Conservation (phyloP, 176 grass and related monocot genomes). For the Triticum turgidum region DNA sequence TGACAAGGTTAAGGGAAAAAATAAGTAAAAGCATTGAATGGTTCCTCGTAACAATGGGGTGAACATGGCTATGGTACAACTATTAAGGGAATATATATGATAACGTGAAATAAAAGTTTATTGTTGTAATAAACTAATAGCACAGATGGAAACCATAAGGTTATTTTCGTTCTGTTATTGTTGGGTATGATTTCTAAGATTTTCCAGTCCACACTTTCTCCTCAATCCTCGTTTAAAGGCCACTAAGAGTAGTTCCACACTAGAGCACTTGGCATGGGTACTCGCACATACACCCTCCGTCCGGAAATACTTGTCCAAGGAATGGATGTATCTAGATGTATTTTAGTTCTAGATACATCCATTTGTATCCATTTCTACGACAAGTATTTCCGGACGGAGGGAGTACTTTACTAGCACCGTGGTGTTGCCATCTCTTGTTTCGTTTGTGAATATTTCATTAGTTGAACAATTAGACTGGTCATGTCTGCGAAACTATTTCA, state of each 20-base stretch:
- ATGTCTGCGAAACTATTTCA: background rate
- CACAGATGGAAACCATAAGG: background rate
- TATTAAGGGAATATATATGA: background rate
- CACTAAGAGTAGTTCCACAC: background rate
- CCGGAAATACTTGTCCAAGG: no score
- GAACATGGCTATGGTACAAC: background rate
- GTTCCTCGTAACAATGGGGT: background rate
- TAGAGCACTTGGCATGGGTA: background rate
- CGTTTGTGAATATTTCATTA: background rate
- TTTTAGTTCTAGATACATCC: no score
- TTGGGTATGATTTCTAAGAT: background rate
- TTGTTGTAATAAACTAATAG: background rate
- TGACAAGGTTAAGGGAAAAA: background rate
- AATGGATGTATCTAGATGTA: no score
- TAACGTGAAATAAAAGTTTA: background rate
- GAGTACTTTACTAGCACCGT: background rate
- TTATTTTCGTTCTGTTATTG: background rate
- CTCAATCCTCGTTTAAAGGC: background rate
- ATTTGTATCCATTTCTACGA: no score
- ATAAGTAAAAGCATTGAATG: background rate
- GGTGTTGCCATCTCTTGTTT: background rate
- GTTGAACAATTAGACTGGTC: background rate
- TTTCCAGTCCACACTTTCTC: background rate
- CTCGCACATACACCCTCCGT: background rate
- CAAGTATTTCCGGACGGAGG: no score